These are phyloP conservation scores for Cercophora samala DNA, from an alignment of 495 filamentous ascomycete genomes.

Conservation along the genomic window DNA sequence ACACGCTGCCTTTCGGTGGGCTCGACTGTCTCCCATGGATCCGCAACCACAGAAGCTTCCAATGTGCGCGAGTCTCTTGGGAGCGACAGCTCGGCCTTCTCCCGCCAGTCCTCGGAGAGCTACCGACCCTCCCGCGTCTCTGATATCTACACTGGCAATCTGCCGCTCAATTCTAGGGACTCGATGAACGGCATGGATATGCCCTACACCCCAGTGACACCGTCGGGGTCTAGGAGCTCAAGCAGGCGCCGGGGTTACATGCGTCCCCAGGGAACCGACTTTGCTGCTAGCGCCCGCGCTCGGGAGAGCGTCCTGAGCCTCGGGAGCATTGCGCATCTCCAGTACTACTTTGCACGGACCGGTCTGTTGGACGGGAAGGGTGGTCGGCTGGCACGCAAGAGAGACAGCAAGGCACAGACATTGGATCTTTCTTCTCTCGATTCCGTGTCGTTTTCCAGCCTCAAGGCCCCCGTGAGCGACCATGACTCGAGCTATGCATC, in stretches of 20 bases:
- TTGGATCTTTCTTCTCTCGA: constrained; percentile 49
- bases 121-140: constrained; percentile 35
- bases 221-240: constrained; percentile 20
- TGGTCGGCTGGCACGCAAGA: constrained; percentile 70
- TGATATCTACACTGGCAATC: constrained; percentile 39
- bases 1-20: constrained; percentile 73
- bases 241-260: constrained; percentile 80
- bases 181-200: constrained; percentile 46
- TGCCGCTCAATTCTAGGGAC: constrained; percentile 45
- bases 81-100: constrained; percentile 49
- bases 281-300: constrained; percentile 82
- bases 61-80: constrained; percentile 48
- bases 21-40: constrained; percentile 60
- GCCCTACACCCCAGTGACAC: constrained; percentile 1
- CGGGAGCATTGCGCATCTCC: constrained; percentile 93
- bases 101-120: constrained; percentile 50
- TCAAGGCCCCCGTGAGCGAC: constrained; percentile 41
- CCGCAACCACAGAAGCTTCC: constrained; percentile 57
- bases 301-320: constrained; percentile 92
- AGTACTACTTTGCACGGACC: constrained; percentile 97
- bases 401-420: constrained; percentile 54
- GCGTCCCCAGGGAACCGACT: constrained; percentile 84
- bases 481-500: constrained; percentile 55
- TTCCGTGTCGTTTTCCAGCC: constrained; percentile 37
- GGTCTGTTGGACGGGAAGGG: constrained; percentile 92